Evolutionary conservation across 495 filamentous ascomycete genomes (phyloP).

Genomic region (Aspergillus leporis): DNA sequence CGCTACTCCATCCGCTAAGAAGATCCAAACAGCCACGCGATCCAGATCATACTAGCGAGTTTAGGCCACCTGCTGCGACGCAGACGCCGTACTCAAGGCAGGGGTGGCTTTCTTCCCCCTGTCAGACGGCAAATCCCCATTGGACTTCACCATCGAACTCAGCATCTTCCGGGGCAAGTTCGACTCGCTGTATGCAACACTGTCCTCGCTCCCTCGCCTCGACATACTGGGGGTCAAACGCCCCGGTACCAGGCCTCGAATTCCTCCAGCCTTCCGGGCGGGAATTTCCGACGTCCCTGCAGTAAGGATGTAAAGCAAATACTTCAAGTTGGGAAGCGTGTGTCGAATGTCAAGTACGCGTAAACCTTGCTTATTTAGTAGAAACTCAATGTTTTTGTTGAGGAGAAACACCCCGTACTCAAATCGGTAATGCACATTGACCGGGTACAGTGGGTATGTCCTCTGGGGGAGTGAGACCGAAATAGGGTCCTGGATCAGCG

Average conservation of each 20-base stretch:
- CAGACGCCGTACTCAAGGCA: constrained; percentile 17
- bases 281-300: constrained; percentile 77
- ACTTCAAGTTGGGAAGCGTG: constrained; percentile 90
- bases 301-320: constrained; percentile 82
- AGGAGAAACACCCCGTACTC: constrained; percentile 94
- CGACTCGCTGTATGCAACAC: constrained; percentile 37
- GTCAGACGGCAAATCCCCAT: constrained; percentile 26
- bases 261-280: constrained; percentile 72
- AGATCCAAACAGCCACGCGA: not conserved
- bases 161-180: constrained; percentile 30
- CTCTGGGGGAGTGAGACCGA: constrained; percentile 64
- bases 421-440: constrained; percentile 79
- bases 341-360: constrained; percentile 83
- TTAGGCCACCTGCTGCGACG: constrained; percentile 27
- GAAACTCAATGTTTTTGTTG: constrained; percentile 88
- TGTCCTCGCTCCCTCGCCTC: constrained; percentile 43
- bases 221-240: constrained; percentile 38
- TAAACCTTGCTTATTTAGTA: constrained; percentile 72
- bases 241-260: constrained; percentile 58
- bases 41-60: not conserved
- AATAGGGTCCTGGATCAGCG: constrained; percentile 79
- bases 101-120: constrained; percentile 23
- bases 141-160: constrained; percentile 31
- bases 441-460: constrained; percentile 78
- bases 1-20: not conserved